Evolutionary conservation across 2,329 filamentous ascomycete genomes (phyloP).

Genomic region (Calonectria leucothoes): DNA sequence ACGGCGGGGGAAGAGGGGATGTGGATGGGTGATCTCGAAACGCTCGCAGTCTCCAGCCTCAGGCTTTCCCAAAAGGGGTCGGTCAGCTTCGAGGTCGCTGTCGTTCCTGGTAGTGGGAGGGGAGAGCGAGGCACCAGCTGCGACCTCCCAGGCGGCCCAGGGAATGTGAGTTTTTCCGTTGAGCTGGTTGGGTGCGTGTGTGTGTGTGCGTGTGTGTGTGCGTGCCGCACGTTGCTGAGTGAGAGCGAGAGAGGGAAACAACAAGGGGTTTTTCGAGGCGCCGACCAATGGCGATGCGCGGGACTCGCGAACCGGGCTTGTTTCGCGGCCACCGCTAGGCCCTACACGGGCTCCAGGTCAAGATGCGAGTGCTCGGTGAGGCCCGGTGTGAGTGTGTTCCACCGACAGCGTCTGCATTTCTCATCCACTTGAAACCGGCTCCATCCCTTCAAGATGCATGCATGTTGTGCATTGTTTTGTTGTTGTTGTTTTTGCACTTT

Average conservation of each 20-base stretch:
- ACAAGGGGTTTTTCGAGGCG: not conserved
- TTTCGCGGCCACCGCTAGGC: slow-evolving; percentile 23
- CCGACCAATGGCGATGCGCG: slow-evolving; percentile 18
- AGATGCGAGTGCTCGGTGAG: not conserved
- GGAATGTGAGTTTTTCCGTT: slow-evolving; percentile 41
- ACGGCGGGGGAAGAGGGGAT: not conserved
- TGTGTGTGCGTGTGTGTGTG: too few relatives aligned
- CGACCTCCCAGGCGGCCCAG: slow-evolving; percentile 20
- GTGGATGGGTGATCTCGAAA: not conserved
- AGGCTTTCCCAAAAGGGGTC: slow-evolving; percentile 20
- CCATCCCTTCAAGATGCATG: not conserved
- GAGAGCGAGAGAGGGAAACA: not conserved
- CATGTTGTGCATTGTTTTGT: not conserved
- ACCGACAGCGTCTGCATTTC: not conserved
- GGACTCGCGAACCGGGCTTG: slow-evolving; percentile 16
- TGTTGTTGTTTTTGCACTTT: not conserved
- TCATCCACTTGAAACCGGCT: not conserved
- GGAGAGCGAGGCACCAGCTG: slow-evolving; percentile 16
- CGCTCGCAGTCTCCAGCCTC: slow-evolving; percentile 20
- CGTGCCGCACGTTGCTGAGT: slow-evolving; percentile 8
- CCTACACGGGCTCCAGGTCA: slow-evolving; percentile 17
- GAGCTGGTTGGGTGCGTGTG: too few relatives aligned
- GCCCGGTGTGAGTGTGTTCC: not conserved
- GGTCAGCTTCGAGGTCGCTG: not conserved
- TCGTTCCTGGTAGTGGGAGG: slow-evolving; percentile 28